A percentile compares a stretch with the other conserved stretches of the same genome.
phyloP scores from a whole-genome alignment of 495 filamentous ascomycete genomes.

The Trichoderma orchidacearum region DNA sequence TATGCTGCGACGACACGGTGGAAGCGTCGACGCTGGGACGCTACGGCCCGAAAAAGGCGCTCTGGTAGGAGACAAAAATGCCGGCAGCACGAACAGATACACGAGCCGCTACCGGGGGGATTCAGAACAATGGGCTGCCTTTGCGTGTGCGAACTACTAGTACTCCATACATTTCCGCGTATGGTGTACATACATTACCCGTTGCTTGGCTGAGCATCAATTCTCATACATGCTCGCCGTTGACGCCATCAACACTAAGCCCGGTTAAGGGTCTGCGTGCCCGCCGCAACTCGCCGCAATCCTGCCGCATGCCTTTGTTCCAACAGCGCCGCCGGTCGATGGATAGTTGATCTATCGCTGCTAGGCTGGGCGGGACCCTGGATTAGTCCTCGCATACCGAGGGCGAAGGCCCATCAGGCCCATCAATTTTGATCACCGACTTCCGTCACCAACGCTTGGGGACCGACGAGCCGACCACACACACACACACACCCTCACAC shows the following conservation, averaged over 20 bases:
- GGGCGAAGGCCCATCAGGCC: not conserved
- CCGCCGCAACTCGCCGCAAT: not conserved
- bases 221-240: not conserved
- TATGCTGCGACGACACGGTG: not conserved
- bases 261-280: not conserved
- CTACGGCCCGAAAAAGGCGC: not conserved
- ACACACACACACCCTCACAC: no score
- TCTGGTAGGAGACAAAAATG: no score
- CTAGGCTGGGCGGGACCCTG: not conserved
- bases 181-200: no score
- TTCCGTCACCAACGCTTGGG: not conserved
- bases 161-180: no score
- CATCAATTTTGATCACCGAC: not conserved
- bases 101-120: no score
- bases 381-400: not conserved
- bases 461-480: not conserved
- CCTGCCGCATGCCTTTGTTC: not conserved
- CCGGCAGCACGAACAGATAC: no score
- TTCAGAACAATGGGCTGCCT: no score
- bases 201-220: no score
- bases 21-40: not conserved
- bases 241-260: conserved; percentile 1
- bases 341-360: not conserved
- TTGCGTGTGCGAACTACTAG: no score
- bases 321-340: not conserved